These are phyloP conservation scores for Agastache rugosa DNA, from an alignment of 257 asterid species.

Conservation along the genomic window DNA sequence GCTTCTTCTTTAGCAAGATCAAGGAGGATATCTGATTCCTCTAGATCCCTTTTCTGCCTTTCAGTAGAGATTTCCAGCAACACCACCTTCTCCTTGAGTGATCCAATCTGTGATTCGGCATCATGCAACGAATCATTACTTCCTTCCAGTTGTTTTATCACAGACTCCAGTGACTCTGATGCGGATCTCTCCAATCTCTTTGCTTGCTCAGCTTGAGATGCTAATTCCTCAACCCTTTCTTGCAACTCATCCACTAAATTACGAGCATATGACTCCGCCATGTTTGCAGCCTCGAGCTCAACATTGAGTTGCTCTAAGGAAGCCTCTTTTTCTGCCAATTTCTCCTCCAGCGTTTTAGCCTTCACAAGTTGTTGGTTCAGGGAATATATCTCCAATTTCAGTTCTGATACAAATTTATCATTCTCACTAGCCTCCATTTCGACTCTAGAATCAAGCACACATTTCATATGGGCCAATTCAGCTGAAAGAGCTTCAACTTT, in stretches of 20 bases:
- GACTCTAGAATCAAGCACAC: conserved; percentile 60
- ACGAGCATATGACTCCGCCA: conserved; percentile 79
- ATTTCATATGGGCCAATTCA: conserved; percentile 73
- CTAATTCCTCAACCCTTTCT: conserved; percentile 62
- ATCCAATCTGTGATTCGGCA: conserved; percentile 70
- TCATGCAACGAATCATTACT: conserved; percentile 74
- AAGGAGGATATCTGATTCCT: conserved; percentile 65
- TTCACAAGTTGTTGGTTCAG: conserved; percentile 65
- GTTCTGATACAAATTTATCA: conserved; percentile 55
- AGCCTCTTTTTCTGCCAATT: conserved; percentile 70
- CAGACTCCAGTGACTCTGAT: conserved; percentile 78
- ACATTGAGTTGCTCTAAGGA: conserved; percentile 77
- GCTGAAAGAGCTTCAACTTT: conserved; percentile 76
- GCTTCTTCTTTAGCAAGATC: conserved; percentile 69
- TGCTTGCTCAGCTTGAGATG: conserved; percentile 72
- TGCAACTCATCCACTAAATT: conserved; percentile 80
- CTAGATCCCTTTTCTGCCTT: conserved; percentile 72
- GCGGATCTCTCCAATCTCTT: conserved; percentile 83
- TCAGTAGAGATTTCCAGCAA: conserved; percentile 69
- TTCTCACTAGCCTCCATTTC: conserved; percentile 65
- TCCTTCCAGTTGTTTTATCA: conserved; percentile 84
- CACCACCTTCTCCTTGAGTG: conserved; percentile 81
- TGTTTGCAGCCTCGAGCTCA: conserved; percentile 84
- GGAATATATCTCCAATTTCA: conserved; percentile 66
- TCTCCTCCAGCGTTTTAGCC: conserved; percentile 58